phyloP scores from a whole-genome alignment of 306 rosid species.

The Inga laurina region DNA sequence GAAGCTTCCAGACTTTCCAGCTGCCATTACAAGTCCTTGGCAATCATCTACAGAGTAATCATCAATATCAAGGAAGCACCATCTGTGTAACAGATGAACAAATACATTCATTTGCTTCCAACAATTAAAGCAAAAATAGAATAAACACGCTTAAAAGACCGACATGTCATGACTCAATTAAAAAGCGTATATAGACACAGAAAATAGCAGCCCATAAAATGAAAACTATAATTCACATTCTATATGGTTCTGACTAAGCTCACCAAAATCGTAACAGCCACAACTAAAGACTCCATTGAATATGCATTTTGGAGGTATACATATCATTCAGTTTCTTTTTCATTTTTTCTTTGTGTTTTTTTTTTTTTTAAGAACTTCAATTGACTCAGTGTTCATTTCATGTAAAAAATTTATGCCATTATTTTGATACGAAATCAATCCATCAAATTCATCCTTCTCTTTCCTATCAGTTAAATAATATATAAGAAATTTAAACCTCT shows the following conservation, averaged over 20 bases:
- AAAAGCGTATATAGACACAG: neutral
- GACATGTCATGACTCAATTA: neutral
- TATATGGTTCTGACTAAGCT: neutral
- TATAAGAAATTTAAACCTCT: neutral
- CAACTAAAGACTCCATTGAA: neutral
- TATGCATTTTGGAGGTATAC: neutral
- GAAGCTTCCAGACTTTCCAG: conserved; percentile 56
- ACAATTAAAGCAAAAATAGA: conserved; percentile 1
- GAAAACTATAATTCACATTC: conserved; percentile 13
- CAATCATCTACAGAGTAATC: conserved; percentile 67
- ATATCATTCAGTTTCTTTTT: neutral
- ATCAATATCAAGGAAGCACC: conserved; percentile 62
- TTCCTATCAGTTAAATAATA: neutral
- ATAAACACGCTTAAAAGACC: conserved; percentile 3
- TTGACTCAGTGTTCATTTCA: neutral
- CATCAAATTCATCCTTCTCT: neutral
- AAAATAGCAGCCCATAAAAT: neutral
- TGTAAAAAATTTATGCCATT: neutral
- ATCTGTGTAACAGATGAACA: conserved; percentile 48
- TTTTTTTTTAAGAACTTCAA: neutral
- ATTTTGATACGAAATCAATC: neutral
- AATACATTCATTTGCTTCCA: conserved; percentile 29
- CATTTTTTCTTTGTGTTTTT: neutral
- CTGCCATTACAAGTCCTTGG: conserved; percentile 67
- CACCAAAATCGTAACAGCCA: neutral